Evolutionary conservation across 2,329 filamentous ascomycete species (phyloP).

Genomic region (Periconia macrospinosa): DNA sequence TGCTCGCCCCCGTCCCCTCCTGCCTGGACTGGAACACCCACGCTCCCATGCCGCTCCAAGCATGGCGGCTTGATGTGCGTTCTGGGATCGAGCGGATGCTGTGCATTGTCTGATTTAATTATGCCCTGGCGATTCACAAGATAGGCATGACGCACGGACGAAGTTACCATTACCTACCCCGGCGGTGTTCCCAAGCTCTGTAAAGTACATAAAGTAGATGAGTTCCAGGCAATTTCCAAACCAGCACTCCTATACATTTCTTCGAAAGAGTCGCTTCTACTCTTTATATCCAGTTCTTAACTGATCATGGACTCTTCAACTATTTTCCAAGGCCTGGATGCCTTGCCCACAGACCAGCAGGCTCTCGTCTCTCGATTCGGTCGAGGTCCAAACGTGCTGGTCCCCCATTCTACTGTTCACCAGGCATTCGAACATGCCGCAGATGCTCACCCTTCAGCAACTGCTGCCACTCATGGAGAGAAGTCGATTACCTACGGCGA

Average conservation of each 20-base stretch:
- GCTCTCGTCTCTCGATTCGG: slow-evolving; percentile 24
- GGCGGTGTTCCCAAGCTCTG: background rate
- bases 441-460: slow-evolving; percentile 19
- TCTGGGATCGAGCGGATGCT: background rate
- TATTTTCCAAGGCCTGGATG: slow-evolving; percentile 16
- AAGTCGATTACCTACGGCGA: slow-evolving; percentile 32
- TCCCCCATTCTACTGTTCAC: slow-evolving; percentile 24
- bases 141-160: background rate
- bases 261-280: background rate
- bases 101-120: background rate
- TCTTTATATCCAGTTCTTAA: background rate
- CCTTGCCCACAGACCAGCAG: slow-evolving; percentile 22
- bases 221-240: background rate
- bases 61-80: background rate
- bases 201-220: slow-evolving; percentile 11
- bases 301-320: slow-evolving; percentile 13
- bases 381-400: slow-evolving; percentile 18
- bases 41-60: slow-evolving; percentile 5
- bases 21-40: slow-evolving; percentile 7
- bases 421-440: slow-evolving; percentile 33
- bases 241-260: background rate
- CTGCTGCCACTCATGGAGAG: slow-evolving; percentile 25
- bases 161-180: background rate
- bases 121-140: background rate
- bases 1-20: slow-evolving; percentile 4